phyloP scores from a whole-genome alignment of 1,139 yeast genomes.

The Pichia sp. region DNA sequence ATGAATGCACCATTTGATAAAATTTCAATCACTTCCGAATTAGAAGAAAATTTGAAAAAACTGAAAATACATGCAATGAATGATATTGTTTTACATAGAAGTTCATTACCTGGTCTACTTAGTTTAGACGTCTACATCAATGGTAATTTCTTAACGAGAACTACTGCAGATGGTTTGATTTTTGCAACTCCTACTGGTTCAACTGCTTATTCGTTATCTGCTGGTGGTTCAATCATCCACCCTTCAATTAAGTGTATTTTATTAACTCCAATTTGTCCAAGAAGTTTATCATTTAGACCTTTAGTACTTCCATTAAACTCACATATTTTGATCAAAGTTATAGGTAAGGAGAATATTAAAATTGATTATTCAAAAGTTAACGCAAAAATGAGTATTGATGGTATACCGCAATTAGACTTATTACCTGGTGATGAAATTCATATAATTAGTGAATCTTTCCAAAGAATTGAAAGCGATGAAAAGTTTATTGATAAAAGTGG shows the following conservation, averaged over 20 bases:
- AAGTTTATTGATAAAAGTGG: conserved; percentile 39
- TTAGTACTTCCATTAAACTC: conserved; percentile 64
- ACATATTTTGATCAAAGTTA: conserved; percentile 56
- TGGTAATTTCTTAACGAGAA: conserved; percentile 75
- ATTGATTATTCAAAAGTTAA: conserved; percentile 21
- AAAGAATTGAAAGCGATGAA: conserved; percentile 29
- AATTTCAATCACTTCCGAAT: conserved; percentile 1
- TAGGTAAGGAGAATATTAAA: conserved; percentile 33
- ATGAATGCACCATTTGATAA: conserved; percentile 16
- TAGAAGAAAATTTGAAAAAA: conserved; percentile 24
- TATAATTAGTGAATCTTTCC: conserved; percentile 55
- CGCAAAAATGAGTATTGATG: conserved; percentile 69
- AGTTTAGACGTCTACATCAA: conserved; percentile 77
- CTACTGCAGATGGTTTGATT: conserved; percentile 86
- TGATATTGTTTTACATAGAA: conserved; percentile 83
- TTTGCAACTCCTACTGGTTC: conserved; percentile 92
- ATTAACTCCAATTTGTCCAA: conserved; percentile 84
- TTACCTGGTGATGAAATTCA: conserved; percentile 75
- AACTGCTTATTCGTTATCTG: conserved; percentile 82
- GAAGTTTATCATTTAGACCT: conserved; percentile 84
- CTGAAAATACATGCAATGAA: conserved; percentile 70
- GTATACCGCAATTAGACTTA: conserved; percentile 64
- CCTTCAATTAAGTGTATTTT: conserved; percentile 80
- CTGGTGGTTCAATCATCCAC: conserved; percentile 91
- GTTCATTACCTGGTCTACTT: conserved; percentile 79